Evolutionary conservation across 2,329 filamentous ascomycete genomes (phyloP), one percentile per base, ranked within the genome.

Genomic region (Plectosphaerella plurivora): DNA sequence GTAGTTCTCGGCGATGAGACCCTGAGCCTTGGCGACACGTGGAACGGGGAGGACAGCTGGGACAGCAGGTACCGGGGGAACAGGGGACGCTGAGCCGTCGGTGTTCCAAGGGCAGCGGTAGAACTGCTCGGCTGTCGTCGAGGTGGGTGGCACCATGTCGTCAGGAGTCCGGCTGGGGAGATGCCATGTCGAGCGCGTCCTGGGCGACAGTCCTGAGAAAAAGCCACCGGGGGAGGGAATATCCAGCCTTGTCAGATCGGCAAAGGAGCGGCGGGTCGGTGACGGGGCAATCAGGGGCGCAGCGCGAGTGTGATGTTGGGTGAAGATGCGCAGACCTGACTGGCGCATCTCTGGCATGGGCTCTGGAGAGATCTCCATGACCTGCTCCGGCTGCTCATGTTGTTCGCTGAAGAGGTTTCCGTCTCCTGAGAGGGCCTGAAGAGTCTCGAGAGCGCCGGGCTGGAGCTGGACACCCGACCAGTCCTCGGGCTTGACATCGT

Each of bases 161-260:
- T 82, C 77, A 12, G 79, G 77, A 18, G 78, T 76, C 59, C 69
- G 73, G 25, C 73, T 72, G 11, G 79, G 76, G 54, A 86, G 73
- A 62, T 90, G 84, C 93, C 93, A 97, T 12, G 92, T 94, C 63
- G 86, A 84, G 50, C 91, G 84, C 37, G 87, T 84, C 50, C 83
- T 81, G 4, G 87, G 83, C 37, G 88, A 89, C 25, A 97, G 79
- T 0, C 88, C 91, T 2, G 89, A 89, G 70, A 97, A 97, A 76
- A 97, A 97, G 1, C 88, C 91, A 24, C 90, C 88, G 0, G 93
- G 93, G 0, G 93, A 97, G 6, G 92, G 93, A 35, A 97, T 91
- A 24, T 92, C 92, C 18, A 97, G 79, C 54, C 82, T 85, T 18
- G 89, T 92, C 56, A 97, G 79, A 39, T 86, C 88, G 52, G 86